These are phyloP conservation scores for Aureobasidium sp. DNA, from an alignment of 2,329 filamentous ascomycete species.

Conservation along the genomic window DNA sequence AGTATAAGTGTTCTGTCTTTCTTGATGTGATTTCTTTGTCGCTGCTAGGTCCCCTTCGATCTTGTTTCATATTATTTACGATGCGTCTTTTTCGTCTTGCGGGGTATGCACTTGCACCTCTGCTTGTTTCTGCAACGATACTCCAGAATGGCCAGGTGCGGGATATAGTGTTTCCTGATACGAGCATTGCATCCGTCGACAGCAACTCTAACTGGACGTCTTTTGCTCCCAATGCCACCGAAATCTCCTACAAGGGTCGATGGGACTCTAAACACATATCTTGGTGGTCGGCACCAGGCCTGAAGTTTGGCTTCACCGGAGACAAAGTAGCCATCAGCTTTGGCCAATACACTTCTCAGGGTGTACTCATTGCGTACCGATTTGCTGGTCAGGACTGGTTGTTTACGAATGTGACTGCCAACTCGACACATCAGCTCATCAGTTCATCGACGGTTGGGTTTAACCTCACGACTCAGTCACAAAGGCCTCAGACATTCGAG, in stretches of 20 bases:
- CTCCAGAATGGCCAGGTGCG: constrained; percentile 38
- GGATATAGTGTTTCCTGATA: constrained; percentile 34
- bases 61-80: too few relatives aligned
- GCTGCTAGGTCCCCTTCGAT: too few relatives aligned
- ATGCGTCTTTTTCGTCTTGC: neutral
- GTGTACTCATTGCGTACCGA: constrained; percentile 51
- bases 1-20: too few relatives aligned
- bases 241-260: constrained; percentile 55
- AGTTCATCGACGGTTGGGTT: too few relatives aligned
- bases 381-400: constrained; percentile 29
- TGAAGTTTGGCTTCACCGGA: constrained; percentile 50
- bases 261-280: constrained; percentile 56
- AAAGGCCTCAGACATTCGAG: too few relatives aligned
- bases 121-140: constrained; percentile 25
- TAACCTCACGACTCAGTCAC: too few relatives aligned
- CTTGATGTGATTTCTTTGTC: too few relatives aligned
- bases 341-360: constrained; percentile 44
- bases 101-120: constrained; percentile 13
- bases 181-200: constrained; percentile 28
- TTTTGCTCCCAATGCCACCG: constrained; percentile 37
- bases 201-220: constrained; percentile 36
- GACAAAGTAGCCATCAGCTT: constrained; percentile 47
- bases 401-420: too few relatives aligned
- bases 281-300: constrained; percentile 43
- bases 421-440: too few relatives aligned